Evolutionary conservation across 805 yeast genomes (phyloP), one percentile per base, ranked within the genome.

Genomic region (Ogataea allantospora): DNA sequence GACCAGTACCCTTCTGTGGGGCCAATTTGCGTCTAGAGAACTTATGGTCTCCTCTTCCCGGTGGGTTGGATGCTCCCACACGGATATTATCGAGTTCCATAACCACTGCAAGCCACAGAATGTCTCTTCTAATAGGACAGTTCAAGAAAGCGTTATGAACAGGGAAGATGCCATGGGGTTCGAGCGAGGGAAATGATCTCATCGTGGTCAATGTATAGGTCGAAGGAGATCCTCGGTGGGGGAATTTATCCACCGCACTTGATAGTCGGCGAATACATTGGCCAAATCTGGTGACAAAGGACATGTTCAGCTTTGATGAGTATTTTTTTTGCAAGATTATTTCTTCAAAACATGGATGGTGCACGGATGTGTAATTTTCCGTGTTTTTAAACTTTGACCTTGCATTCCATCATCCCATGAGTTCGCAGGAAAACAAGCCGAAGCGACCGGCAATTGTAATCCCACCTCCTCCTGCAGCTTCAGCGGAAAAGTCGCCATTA

Each of bases 1-100:
- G 74, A 66, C 99, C 99, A 11, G 87, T 68, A 43, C 98, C 98
- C 65, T 93, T 93, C 66, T 93, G 99, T 20, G 88, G 86, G 25
- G 78, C 71, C 50, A 93, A 68, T 60, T 93, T 93, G 55, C 75
- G 75, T 62, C 95, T 76, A 16, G 95, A 83, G 61, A 77, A 89
- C 43, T 89, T 88, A 63, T 83, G 83, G 51, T 87, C 91, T 24
- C 86, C 76, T 63, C 96, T 82, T 41, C 93, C 87, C 24, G 87
- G 83, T 21, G 93, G 95, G 55, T 82, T 83, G 1, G 87, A 79
- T 1, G 97, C 74, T 29, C 97, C 96, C 8, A 88, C 96, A 62
- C 97, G 79, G 47, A 80, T 79, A 47, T 77, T 78, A 58, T 93
- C 96, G 25, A 89, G 83, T 68, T 93, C 99, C 69, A 73, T 88